Evolutionary conservation across 768 basidiomycete genomes (phyloP).

Genomic region (Russula brevipes): DNA sequence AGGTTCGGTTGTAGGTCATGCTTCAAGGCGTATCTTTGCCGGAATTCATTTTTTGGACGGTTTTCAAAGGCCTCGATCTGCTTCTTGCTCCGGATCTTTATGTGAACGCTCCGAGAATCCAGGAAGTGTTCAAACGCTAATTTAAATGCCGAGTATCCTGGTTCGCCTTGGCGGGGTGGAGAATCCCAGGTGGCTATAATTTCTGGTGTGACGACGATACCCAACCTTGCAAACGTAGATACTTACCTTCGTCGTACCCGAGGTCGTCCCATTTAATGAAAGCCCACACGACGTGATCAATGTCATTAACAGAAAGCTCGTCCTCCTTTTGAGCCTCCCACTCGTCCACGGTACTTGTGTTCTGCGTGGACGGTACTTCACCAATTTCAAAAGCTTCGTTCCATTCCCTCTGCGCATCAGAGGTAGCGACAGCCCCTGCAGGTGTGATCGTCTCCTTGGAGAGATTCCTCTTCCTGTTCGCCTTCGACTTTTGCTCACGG

Average conservation of each 20-base stretch:
- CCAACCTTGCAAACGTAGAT: constrained; percentile 5
- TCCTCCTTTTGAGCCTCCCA: constrained; percentile 48
- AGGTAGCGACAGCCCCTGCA: constrained; percentile 30
- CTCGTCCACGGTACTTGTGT: constrained; percentile 56
- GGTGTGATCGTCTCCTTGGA: constrained; percentile 29
- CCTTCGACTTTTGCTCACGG: constrained; percentile 26
- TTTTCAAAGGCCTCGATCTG: constrained; percentile 44
- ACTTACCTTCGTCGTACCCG: constrained; percentile 84
- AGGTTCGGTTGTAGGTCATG: constrained; percentile 47
- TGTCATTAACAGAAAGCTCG: constrained; percentile 45
- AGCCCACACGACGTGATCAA: constrained; percentile 65
- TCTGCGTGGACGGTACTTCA: constrained; percentile 51
- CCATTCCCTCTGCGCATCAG: constrained; percentile 28
- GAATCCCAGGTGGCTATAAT: constrained; percentile 86
- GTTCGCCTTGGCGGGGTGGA: constrained; percentile 59
- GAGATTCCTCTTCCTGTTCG: constrained; percentile 27
- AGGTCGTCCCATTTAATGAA: constrained; percentile 94
- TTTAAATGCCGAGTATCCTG: constrained; percentile 58
- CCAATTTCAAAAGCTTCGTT: constrained; percentile 50
- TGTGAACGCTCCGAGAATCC: constrained; percentile 51
- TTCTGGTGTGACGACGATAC: background rate
- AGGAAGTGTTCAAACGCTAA: constrained; percentile 65
- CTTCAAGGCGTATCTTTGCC: constrained; percentile 40
- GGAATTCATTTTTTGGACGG: constrained; percentile 54
- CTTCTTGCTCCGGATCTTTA: constrained; percentile 46